These are phyloP conservation scores for Mortierella claussenii DNA, from an alignment of 192 early-diverging fungal genomes.

Conservation along the genomic window DNA sequence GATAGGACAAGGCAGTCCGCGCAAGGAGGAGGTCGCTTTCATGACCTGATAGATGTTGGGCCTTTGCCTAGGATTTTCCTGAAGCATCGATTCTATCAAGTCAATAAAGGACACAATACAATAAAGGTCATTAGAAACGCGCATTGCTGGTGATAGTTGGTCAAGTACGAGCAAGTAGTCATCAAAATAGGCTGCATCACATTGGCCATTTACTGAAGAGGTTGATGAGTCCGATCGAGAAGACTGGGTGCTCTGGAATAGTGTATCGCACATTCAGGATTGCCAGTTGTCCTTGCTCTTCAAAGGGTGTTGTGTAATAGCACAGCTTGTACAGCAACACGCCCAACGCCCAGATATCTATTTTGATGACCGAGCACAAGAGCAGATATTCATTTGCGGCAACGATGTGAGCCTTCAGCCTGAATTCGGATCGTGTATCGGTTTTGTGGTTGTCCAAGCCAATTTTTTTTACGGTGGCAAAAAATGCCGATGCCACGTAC, in stretches of 20 bases:
- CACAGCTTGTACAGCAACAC: conserved; percentile 96
- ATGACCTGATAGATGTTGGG: conserved; percentile 87
- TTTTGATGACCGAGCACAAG: background rate
- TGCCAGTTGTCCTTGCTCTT: conserved; percentile 86
- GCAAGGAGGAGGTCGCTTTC: conserved; percentile 69
- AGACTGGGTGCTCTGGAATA: conserved; percentile 79
- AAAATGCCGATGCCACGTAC: too few species aligned
- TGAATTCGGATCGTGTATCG: too few species aligned
- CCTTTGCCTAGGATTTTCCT: conserved; percentile 78
- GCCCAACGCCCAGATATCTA: conserved; percentile 85
- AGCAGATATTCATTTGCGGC: too few species aligned
- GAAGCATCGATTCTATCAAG: conserved; percentile 75
- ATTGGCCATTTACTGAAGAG: conserved; percentile 72
- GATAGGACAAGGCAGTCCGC: conserved; percentile 70
- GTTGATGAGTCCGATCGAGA: conserved; percentile 63
- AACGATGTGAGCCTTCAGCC: too few species aligned
- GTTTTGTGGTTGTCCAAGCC: too few species aligned
- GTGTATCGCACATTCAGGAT: conserved; percentile 89
- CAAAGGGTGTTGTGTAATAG: conserved; percentile 96
- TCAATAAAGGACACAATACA: too few species aligned
- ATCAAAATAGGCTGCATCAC: too few species aligned
- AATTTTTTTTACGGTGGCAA: too few species aligned
- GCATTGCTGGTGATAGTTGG: too few species aligned
- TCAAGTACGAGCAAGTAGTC: conserved; percentile 18
- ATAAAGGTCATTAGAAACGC: too few species aligned